Evolutionary conservation across 2,329 filamentous ascomycete genomes (phyloP).

Genomic region (Fusarium longipes): DNA sequence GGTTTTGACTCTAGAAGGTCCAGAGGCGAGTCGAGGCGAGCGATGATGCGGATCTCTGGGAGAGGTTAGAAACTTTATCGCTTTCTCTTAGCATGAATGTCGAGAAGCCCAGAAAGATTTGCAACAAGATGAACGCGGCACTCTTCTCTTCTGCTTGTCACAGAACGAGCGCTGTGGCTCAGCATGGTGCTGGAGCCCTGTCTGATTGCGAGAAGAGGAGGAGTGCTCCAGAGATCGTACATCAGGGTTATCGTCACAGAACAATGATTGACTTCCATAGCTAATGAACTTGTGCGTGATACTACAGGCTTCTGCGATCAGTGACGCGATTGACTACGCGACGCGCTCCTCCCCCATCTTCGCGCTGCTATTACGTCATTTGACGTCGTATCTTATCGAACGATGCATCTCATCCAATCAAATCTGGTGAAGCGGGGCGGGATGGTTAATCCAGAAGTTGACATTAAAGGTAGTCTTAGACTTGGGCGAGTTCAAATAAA

Average conservation of each 20-base stretch:
- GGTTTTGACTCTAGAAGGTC: not conserved
- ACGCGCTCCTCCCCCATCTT: no score
- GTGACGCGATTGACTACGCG: not conserved
- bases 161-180: not conserved
- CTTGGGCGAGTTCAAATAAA: no score
- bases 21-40: not conserved
- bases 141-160: not conserved
- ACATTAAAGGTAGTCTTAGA: rapidly evolving
- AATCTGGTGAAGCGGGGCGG: not conserved
- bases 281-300: not conserved
- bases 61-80: not conserved
- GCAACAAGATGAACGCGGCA: not conserved
- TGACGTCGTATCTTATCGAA: not conserved
- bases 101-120: not conserved
- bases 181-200: not conserved
- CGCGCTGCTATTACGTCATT: not conserved
- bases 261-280: not conserved
- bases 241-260: not conserved
- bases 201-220: not conserved
- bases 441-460: no score
- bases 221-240: no score
- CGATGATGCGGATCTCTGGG: not conserved
- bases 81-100: not conserved
- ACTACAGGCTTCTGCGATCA: not conserved
- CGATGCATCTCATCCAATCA: not conserved